Base-by-base conservation (phyloP, 805 yeast species). In the Maudiozyma turicensis region DNA sequence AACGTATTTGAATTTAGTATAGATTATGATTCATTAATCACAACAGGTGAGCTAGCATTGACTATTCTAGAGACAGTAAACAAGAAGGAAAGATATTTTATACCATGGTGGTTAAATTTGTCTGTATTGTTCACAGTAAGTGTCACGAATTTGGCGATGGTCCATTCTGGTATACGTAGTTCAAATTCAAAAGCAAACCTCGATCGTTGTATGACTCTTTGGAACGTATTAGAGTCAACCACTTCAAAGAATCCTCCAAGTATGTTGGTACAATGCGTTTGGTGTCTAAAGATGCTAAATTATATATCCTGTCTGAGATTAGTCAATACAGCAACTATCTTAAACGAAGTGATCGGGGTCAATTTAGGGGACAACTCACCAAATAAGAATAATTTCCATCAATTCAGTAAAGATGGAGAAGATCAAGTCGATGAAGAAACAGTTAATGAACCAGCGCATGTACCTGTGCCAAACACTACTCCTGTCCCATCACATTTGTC, bases 241-340 rank as follows among this genome's bases (percentile, higher is more conserved):
- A 73, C 29, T 58, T 71, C 64, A 10, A 52, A 45, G 29, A 56
- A 59, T 34, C 70, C 72, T 50, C 65, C 55, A 7, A 57, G 57
- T 14, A 80, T 80, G 86, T 76, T 74, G 10, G 69, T 72, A 42
- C 85, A 80, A 58, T 77, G 82, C 56, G 56, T 77, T n/a, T 81
- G 85, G 86, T 79, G 76, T 1, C 56, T 81, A 40, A 78, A 77
- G 52, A 75, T 74, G 69, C 64, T 78, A 50, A 78, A 77, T 56
- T 77, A 74, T 51, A 71, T 79, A 55, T 63, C 75, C 43, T 62
- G 72, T n/a, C 61, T 76, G 46, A 64, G 78, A 44, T 63, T 77
- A 47, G 60, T 69, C 43, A 72, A 72, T 47, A 68, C 76, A n/a
- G 59, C 69, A 8, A 52, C 60, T 9, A 58, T 58, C 1, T 60